phyloP scores from a whole-genome alignment of 495 filamentous ascomycete genomes.

The Apiosordaria backusii region DNA sequence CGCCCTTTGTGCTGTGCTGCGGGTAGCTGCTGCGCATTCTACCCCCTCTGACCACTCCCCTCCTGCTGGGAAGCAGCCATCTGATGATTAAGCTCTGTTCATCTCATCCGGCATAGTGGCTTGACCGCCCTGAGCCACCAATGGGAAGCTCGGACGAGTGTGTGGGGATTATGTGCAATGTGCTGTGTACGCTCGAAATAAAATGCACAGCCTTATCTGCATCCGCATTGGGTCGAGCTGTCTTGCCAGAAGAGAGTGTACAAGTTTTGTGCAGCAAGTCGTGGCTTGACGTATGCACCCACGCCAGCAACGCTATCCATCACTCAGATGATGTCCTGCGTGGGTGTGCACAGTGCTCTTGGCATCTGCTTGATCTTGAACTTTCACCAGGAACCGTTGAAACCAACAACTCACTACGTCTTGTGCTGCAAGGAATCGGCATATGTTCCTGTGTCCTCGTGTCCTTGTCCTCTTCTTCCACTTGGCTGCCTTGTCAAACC shows the following conservation, averaged over 20 bases:
- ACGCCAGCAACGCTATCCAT: conserved; percentile 2
- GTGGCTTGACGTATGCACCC: conserved; percentile 29
- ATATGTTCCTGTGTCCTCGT: not conserved
- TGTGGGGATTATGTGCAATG: conserved; percentile 17
- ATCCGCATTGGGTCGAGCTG: conserved; percentile 24
- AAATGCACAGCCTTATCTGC: conserved; percentile 34
- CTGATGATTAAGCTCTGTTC: conserved; percentile 14
- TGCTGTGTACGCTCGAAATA: conserved; percentile 23
- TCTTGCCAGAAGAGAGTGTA: conserved; percentile 16
- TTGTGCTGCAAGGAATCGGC: not conserved
- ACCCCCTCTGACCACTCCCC: conserved; percentile 19
- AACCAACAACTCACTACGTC: not conserved
- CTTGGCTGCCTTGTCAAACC: conserved; percentile 1
- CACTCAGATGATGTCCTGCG: not conserved
- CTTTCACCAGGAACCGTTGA: not conserved
- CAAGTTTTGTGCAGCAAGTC: conserved; percentile 15
- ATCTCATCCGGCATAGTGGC: conserved; percentile 14
- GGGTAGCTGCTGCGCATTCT: conserved; percentile 28
- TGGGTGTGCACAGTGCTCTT: not conserved
- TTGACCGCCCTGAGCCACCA: conserved; percentile 22
- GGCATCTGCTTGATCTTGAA: not conserved
- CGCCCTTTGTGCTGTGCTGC: conserved; percentile 25
- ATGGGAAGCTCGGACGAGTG: conserved; percentile 17
- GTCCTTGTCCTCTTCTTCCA: not conserved
- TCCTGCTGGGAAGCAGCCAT: not conserved